Evolutionary conservation across 225 moss, liverwort and hornwort genomes (phyloP).

Genomic region (Pseudoscleropodium purum): DNA sequence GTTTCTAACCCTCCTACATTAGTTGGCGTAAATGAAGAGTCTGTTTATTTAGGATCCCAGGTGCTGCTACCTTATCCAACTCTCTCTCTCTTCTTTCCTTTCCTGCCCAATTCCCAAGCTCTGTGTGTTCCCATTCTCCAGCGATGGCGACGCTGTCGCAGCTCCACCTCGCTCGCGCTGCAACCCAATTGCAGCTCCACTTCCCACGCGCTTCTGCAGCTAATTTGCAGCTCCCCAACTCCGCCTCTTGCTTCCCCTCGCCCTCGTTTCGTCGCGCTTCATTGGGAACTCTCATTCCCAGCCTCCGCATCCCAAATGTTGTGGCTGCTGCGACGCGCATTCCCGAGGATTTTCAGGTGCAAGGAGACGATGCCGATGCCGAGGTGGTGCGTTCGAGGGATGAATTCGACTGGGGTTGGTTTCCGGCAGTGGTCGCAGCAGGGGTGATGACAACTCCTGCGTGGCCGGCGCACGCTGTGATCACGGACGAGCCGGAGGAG

Average conservation of each 20-base stretch:
- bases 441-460: not conserved
- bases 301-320: not conserved
- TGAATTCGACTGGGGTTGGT: not conserved
- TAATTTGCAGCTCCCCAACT: not conserved
- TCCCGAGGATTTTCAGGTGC: not conserved
- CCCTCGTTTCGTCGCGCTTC: not conserved
- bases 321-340: not conserved
- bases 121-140: not conserved
- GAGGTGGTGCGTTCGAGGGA: not conserved
- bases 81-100: not conserved
- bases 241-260: not conserved
- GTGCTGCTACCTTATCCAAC: not conserved
- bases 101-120: not conserved
- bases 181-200: not conserved
- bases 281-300: not conserved
- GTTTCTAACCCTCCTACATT: no score
- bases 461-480: conserved; percentile 5
- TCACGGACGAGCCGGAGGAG: conserved; percentile 9
- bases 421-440: not conserved
- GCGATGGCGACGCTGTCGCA: conserved; percentile 25
- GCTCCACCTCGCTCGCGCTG: not conserved
- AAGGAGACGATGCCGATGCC: not conserved
- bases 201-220: not conserved
- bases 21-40: no score
- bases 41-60: not conserved